Conservation (phyloP, 1,284 basidiomycete genomes). For the Marasmius tenuissimus region DNA sequence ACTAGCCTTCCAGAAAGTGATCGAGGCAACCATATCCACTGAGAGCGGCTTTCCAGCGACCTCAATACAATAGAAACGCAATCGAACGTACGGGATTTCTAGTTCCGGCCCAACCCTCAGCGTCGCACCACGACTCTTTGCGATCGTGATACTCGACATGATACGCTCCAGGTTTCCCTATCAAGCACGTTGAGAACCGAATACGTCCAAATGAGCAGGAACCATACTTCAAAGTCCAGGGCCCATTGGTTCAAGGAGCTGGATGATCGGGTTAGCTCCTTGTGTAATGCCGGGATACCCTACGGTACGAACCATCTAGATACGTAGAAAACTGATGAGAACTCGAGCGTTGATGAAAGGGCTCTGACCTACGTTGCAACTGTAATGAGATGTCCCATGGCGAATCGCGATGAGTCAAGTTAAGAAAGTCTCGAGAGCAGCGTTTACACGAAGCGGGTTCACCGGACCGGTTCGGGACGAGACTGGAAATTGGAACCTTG, state of each 20-base stretch:
- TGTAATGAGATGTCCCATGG: slow-evolving; percentile 14
- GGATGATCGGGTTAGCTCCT: not conserved
- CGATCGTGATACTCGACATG: slow-evolving; percentile 82
- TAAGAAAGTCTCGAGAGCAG: no score
- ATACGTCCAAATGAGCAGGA: not conserved
- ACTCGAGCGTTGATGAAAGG: not conserved
- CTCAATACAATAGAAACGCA: not conserved
- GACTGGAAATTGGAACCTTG: no score
- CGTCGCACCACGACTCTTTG: slow-evolving; percentile 87
- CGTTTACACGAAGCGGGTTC: no score
- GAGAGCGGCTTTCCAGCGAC: not conserved
- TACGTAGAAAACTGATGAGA: not conserved
- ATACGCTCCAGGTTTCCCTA: slow-evolving; percentile 94
- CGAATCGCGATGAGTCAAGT: not conserved
- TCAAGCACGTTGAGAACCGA: not conserved
- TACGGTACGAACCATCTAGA: slow-evolving; percentile 41
- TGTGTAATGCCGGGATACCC: not conserved
- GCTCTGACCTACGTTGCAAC: slow-evolving; percentile 32
- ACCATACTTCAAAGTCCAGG: slow-evolving; percentile 81
- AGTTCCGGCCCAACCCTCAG: slow-evolving; percentile 97
- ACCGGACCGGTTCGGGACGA: no score
- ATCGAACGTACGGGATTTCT: slow-evolving; percentile 83
- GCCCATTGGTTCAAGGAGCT: slow-evolving; percentile 98
- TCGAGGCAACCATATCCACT: slow-evolving; percentile 95
- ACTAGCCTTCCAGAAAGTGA: slow-evolving; percentile 83